These are phyloP conservation scores for Talaromyces rugulosus DNA, from an alignment of 2,329 filamentous ascomycete species.

Conservation along the genomic window DNA sequence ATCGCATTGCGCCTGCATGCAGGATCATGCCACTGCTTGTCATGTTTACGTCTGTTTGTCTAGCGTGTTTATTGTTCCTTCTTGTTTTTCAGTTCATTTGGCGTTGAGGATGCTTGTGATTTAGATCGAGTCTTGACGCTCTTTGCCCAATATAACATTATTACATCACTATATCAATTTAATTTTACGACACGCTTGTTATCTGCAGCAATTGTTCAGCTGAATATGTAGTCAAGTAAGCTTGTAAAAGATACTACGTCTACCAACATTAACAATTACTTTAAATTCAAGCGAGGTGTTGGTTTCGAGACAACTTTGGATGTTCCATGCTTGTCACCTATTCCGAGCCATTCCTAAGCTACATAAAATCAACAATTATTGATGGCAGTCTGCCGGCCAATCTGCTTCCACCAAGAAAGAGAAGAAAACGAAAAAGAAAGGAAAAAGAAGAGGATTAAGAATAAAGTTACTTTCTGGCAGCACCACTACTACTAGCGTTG, in stretches of 20 bases:
- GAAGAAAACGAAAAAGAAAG: not conserved
- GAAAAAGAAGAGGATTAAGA: not conserved
- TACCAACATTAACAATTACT: not conserved
- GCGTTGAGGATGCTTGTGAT: not conserved
- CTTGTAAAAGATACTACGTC: not conserved
- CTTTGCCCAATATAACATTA: not conserved
- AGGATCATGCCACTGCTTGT: not conserved
- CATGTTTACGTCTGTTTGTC: not conserved
- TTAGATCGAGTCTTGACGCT: not conserved
- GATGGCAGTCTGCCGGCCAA: not conserved
- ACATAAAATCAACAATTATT: not conserved
- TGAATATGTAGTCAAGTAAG: too few relatives aligned
- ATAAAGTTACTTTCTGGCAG: not conserved
- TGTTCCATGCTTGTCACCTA: not conserved
- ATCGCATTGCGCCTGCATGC: not conserved
- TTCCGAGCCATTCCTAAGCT: not conserved
- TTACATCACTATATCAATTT: not conserved
- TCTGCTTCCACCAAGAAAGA: not conserved
- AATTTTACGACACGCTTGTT: too few relatives aligned
- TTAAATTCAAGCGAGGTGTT: not conserved
- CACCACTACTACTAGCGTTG: constrained; percentile 20
- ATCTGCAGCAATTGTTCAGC: too few relatives aligned
- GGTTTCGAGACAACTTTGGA: not conserved
- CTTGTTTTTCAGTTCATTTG: not conserved
- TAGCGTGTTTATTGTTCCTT: not conserved